These are phyloP conservation scores for Trifolium pratense DNA, from an alignment of 306 rosid species.

Conservation along the genomic window DNA sequence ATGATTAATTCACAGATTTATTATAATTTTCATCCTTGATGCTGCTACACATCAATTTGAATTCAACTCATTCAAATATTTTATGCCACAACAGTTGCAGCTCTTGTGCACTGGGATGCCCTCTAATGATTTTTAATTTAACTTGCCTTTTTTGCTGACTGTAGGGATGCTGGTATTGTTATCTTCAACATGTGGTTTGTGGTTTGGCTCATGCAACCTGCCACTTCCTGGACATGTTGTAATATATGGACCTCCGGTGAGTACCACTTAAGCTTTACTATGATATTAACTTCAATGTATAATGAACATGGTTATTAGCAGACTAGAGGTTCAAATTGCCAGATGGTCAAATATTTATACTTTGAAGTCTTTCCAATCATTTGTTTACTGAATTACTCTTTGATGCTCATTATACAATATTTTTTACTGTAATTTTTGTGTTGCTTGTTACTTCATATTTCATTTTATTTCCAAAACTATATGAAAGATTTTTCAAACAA, in stretches of 20 bases:
- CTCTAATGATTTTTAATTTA: slow-evolving; percentile 35
- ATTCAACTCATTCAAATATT: not conserved
- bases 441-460: not conserved
- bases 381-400: slow-evolving; percentile 13
- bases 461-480: not conserved
- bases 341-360: slow-evolving; percentile 13
- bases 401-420: slow-evolving; percentile 17
- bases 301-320: slow-evolving; percentile 25
- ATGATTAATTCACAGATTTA: slow-evolving; percentile 16
- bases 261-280: slow-evolving; percentile 44
- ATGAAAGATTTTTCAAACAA: not conserved
- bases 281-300: slow-evolving; percentile 13
- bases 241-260: slow-evolving; percentile 89
- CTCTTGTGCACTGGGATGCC: slow-evolving; percentile 11
- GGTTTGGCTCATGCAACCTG: slow-evolving; percentile 74
- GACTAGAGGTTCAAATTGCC: slow-evolving; percentile 22
- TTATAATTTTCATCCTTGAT: slow-evolving; percentile 35
- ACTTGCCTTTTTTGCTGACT: slow-evolving; percentile 42
- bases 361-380: not conserved
- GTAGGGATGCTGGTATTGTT: slow-evolving; percentile 79
- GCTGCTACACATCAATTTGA: slow-evolving; percentile 33
- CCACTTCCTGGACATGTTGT: slow-evolving; percentile 92
- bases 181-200: slow-evolving; percentile 71
- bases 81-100: slow-evolving; percentile 12
- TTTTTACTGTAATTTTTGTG: slow-evolving; percentile 6